Conservation (phyloP, 352 stramenopile species). For the Phytopythium sindhum region DNA sequence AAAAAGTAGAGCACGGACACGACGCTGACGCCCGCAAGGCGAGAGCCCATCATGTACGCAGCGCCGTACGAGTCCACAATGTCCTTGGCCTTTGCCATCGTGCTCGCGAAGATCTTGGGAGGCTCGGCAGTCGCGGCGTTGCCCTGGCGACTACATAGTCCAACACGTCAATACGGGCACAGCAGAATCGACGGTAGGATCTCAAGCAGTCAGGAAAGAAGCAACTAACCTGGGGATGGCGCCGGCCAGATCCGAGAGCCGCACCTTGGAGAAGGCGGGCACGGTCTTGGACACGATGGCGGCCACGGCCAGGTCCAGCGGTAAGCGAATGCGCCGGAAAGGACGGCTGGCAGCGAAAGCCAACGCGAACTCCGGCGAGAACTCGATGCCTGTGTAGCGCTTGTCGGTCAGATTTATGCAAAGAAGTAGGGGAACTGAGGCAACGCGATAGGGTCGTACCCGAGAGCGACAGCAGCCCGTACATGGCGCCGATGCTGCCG, state of each 20-base stretch:
- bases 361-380: constrained; percentile 84
- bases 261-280: constrained; percentile 66
- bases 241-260: constrained; percentile 59
- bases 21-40: constrained; percentile 70
- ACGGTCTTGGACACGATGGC: constrained; percentile 68
- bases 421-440: not conserved
- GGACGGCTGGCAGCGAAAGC: constrained; percentile 81
- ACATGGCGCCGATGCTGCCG: constrained; percentile 73
- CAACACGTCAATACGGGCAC: not conserved
- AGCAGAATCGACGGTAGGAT: not conserved
- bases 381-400: constrained; percentile 38
- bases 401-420: constrained; percentile 5
- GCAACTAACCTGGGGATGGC: constrained; percentile 47
- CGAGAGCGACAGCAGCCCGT: constrained; percentile 59
- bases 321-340: constrained; percentile 76
- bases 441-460: constrained; percentile 17
- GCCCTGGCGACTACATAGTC: not conserved
- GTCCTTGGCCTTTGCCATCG: constrained; percentile 64
- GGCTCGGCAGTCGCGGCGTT: constrained; percentile 8
- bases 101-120: constrained; percentile 47
- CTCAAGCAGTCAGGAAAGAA: not conserved
- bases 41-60: constrained; percentile 87
- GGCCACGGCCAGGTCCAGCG: constrained; percentile 66
- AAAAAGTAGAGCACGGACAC: constrained; percentile 68
- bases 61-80: constrained; percentile 86